Conservation (phyloP, 148 eudicot species). For the Persicaria tinctoria region DNA sequence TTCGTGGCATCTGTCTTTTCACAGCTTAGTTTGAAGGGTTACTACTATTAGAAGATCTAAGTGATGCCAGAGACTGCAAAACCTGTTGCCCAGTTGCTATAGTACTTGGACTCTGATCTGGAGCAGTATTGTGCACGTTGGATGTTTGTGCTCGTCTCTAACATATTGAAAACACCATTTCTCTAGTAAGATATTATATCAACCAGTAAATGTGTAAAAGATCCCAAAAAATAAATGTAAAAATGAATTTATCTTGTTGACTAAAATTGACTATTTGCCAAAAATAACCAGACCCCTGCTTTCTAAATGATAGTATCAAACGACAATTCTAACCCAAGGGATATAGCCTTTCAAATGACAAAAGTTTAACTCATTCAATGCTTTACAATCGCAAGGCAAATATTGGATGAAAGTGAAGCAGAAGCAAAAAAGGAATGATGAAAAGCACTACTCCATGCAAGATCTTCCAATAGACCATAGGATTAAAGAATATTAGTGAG, state of each 20-base stretch:
- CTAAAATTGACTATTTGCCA: background rate
- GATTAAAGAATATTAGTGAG: no score
- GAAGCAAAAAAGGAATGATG: background rate
- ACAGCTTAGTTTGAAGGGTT: conserved; percentile 19
- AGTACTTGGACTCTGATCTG: conserved; percentile 36
- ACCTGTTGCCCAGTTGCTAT: conserved; percentile 40
- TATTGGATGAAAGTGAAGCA: background rate
- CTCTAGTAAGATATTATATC: background rate
- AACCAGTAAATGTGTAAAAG: background rate
- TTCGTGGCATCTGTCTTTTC: conserved; percentile 23
- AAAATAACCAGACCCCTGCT: background rate
- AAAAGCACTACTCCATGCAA: no score
- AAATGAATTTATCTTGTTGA: background rate
- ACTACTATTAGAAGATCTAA: conserved; percentile 19
- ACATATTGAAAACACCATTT: background rate
- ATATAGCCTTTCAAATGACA: background rate
- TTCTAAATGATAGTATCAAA: background rate
- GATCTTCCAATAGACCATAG: no score
- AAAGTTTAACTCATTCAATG: background rate
- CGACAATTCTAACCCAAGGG: background rate
- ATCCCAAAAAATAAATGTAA: background rate
- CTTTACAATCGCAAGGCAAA: background rate
- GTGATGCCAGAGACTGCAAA: conserved; percentile 67
- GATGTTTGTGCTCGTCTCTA: conserved; percentile 28
- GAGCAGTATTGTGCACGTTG: conserved; percentile 22